Conservation (phyloP, 2,329 filamentous ascomycete species). For the Coleophoma crateriformis region DNA sequence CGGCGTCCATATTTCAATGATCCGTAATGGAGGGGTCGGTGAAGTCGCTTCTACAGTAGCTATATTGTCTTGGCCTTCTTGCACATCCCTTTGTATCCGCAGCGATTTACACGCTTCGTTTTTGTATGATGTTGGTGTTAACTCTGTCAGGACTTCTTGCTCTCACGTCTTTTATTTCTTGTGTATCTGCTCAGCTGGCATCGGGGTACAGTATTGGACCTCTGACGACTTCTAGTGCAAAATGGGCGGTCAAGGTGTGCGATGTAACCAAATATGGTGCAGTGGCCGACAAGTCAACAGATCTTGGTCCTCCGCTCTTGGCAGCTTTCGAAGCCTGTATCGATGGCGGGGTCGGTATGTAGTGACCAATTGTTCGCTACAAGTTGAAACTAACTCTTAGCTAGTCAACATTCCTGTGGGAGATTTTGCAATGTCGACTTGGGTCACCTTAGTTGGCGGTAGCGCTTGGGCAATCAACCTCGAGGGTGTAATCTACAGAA, state of each 20-base stretch:
- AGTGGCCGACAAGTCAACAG: conserved; percentile 36
- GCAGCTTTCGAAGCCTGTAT: conserved; percentile 37
- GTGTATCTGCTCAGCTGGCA: no score
- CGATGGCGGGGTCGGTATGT: conserved; percentile 28
- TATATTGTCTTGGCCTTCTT: no score
- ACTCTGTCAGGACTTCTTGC: no score
- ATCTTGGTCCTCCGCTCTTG: conserved; percentile 35
- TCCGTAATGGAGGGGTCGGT: no score
- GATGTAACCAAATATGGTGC: conserved; percentile 39
- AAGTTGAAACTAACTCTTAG: background rate
- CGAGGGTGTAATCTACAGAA: conserved; percentile 47
- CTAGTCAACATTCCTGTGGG: background rate
- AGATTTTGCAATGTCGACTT: conserved; percentile 41
- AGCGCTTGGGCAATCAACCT: conserved; percentile 43
- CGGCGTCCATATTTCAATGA: no score
- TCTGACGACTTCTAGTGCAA: conserved; percentile 11
- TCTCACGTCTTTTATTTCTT: no score
- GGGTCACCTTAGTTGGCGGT: conserved; percentile 41
- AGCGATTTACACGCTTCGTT: no score
- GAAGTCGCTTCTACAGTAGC: no score
- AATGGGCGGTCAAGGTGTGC: conserved; percentile 25
- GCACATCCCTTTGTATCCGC: no score
- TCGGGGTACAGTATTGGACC: conserved; percentile 8
- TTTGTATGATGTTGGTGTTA: no score
- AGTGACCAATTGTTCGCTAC: background rate